phyloP scores from a whole-genome alignment of 1,284 basidiomycete genomes.

The Peniophora sp. region DNA sequence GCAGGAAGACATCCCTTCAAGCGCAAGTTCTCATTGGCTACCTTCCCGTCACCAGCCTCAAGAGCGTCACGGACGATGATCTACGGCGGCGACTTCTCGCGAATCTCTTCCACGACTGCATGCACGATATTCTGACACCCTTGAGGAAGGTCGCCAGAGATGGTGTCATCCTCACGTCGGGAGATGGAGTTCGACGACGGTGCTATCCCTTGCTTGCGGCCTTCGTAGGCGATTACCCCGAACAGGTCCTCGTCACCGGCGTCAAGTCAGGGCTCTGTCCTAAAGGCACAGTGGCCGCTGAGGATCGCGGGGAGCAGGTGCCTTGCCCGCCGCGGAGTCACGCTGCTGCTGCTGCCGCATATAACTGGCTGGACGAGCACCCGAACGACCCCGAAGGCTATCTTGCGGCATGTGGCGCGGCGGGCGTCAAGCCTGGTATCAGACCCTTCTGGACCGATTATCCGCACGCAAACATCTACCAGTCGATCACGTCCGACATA shows the following conservation, averaged over 20 bases:
- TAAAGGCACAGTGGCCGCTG: background rate
- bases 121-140: background rate
- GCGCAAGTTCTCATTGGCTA: background rate
- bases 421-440: slow-evolving; percentile 9
- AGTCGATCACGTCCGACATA: slow-evolving; percentile 30
- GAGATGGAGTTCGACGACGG: background rate
- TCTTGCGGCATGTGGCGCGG: slow-evolving; percentile 6
- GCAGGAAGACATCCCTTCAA: background rate
- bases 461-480: slow-evolving; percentile 26
- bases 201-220: background rate
- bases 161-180: background rate
- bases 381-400: background rate
- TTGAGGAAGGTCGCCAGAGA: background rate
- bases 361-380: background rate
- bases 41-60: background rate
- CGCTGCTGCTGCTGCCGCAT: background rate
- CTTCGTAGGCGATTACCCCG: slow-evolving; percentile 1
- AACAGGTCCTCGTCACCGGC: slow-evolving; percentile 1
- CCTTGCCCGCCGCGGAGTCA: background rate
- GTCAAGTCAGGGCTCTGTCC: background rate
- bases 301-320: background rate
- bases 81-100: background rate
- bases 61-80: background rate
- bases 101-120: background rate
- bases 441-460: slow-evolving; percentile 31